Conservation (phyloP, 768 basidiomycete genomes). For the Arthromyces matolae region DNA sequence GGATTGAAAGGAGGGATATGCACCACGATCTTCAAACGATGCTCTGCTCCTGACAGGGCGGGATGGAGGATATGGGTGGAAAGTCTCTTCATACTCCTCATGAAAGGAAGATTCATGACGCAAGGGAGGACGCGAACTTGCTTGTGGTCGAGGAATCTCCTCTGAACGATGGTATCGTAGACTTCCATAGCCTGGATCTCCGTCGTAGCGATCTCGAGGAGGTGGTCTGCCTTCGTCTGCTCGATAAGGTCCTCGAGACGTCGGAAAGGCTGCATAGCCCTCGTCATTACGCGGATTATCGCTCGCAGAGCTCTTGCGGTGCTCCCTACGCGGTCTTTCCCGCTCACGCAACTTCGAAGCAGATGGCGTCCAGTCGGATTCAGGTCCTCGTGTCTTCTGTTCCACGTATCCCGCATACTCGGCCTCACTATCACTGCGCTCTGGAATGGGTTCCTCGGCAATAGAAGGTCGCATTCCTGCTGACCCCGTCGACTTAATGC, state of each 20-base stretch:
- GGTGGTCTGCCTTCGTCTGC: conserved; percentile 8
- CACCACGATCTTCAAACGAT: conserved; percentile 23
- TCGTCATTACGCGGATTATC: conserved; percentile 16
- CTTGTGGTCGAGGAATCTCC: conserved; percentile 2
- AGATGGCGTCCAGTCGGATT: conserved; percentile 8
- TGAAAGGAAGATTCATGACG: conserved; percentile 16
- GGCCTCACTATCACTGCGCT: conserved; percentile 28
- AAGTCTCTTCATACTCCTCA: conserved; percentile 17
- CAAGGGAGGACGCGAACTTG: conserved; percentile 9
- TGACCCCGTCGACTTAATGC: conserved; percentile 43
- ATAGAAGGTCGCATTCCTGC: conserved; percentile 38
- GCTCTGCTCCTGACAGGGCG: conserved; percentile 22
- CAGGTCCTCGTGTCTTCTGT: conserved; percentile 2
- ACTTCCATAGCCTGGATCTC: conserved; percentile 8
- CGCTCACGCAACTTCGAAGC: conserved; percentile 15
- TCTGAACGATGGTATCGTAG: conserved; percentile 11
- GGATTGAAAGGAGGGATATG: conserved; percentile 7
- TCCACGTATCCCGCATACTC: conserved; percentile 8
- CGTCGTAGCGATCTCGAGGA: conserved; percentile 10
- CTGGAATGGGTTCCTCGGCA: conserved; percentile 36
- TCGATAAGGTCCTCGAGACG: conserved; percentile 8
- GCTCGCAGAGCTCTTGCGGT: conserved; percentile 18
- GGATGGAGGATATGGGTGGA: conserved; percentile 13
- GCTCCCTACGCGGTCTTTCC: conserved; percentile 19
- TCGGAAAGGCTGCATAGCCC: conserved; percentile 2